phyloP scores from a whole-genome alignment of 2,329 filamentous ascomycete species.

The Domatiomyces globalis region DNA sequence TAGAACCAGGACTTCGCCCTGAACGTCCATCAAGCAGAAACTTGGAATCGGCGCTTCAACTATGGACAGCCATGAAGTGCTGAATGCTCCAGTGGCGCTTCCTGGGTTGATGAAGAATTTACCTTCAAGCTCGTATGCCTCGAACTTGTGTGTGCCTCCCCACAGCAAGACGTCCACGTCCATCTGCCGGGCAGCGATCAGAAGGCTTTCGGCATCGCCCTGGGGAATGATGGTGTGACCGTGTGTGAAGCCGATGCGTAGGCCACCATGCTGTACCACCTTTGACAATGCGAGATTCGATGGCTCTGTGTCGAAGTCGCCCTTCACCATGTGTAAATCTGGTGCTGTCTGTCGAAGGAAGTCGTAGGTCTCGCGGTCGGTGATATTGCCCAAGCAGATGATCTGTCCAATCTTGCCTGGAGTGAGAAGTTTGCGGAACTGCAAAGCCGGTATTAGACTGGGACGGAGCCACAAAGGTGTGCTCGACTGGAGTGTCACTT shows the following conservation, averaged over 20 bases:
- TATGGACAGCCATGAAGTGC: conserved; percentile 43
- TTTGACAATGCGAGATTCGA: conserved; percentile 51
- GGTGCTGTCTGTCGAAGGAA: conserved; percentile 62
- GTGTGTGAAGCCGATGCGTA: conserved; percentile 57
- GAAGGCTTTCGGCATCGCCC: conserved; percentile 49
- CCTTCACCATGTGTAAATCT: conserved; percentile 56
- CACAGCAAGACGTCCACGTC: conserved; percentile 56
- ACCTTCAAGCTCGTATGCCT: conserved; percentile 58
- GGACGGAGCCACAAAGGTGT: not conserved
- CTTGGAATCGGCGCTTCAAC: conserved; percentile 64
- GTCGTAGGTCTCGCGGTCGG: conserved; percentile 66
- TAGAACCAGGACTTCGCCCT: conserved; percentile 87
- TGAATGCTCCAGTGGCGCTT: conserved; percentile 53
- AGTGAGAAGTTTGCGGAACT: conserved; percentile 77
- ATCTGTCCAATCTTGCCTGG: conserved; percentile 74
- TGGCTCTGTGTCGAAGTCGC: conserved; percentile 56
- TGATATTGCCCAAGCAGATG: conserved; percentile 66
- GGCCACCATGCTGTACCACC: conserved; percentile 53
- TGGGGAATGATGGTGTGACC: conserved; percentile 58
- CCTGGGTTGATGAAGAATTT: conserved; percentile 60
- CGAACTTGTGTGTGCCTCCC: conserved; percentile 56
- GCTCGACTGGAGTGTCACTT: conserved; percentile 17
- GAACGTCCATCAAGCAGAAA: conserved; percentile 96
- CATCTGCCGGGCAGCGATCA: conserved; percentile 57
- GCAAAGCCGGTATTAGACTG: conserved; percentile 9